Conservation (phyloP, 208 protist species). For the Leishmania martiniquensis region DNA sequence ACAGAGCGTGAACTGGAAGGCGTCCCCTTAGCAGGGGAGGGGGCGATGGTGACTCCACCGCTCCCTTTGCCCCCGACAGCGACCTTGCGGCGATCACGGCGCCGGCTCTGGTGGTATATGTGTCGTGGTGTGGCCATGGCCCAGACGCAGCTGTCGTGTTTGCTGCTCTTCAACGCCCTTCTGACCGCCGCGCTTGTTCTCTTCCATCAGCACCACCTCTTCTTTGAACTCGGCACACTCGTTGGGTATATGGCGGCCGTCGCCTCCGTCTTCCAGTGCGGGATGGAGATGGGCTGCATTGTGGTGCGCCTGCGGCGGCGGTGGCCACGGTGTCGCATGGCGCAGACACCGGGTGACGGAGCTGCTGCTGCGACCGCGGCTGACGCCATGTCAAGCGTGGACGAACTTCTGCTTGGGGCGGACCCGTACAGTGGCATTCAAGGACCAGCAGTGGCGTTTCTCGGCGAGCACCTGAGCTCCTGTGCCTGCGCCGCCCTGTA, state of each 20-base stretch:
- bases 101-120: constrained; percentile 2
- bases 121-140: neutral
- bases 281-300: constrained; percentile 28
- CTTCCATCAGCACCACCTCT: constrained; percentile 35
- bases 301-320: constrained; percentile 13
- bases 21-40: neutral
- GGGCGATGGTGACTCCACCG: neutral
- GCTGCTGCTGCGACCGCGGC: neutral
- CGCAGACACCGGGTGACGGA: neutral
- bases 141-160: constrained; percentile 25
- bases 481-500: constrained; percentile 45
- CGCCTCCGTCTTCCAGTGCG: constrained; percentile 35
- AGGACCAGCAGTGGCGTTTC: constrained; percentile 4
- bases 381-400: neutral
- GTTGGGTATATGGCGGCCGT: constrained; percentile 36
- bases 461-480: constrained; percentile 42
- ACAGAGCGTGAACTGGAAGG: neutral
- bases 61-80: neutral
- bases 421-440: neutral
- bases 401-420: neutral
- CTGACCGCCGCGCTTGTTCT: constrained; percentile 15
- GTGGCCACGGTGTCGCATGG: neutral
- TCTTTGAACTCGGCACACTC: constrained; percentile 32
- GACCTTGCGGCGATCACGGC: neutral
- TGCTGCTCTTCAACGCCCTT: constrained; percentile 22